Evolutionary conservation across 2,329 filamentous ascomycete genomes (phyloP), one percentile per base, ranked within the genome.

Genomic region (Lasiodiplodia theobromae): DNA sequence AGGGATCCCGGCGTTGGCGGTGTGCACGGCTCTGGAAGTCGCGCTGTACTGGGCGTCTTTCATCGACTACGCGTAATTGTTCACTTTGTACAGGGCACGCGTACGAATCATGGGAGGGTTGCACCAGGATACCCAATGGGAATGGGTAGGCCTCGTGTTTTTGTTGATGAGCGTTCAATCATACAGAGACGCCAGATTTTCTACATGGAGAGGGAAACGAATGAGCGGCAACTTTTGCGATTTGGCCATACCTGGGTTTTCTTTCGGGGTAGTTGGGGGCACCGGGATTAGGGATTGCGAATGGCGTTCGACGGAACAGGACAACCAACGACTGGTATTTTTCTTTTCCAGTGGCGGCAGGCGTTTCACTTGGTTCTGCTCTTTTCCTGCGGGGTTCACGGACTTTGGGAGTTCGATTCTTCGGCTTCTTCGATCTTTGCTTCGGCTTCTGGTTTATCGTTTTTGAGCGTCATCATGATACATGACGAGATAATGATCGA

Each of bases 381-480:
- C 40, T 37, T 51, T 31, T 63, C 16, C 58, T 63, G 40, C 58
- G 18, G 58, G 25, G 18, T 63, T 28, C 11, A 63, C 31, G 58
- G 58, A 25, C 40, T 37, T 44, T 18, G 38, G 58, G 58, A 60
- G 58, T 37, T 63, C 18, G 40, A 21, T 18, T 44, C 40, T 21
- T 34, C 23, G 58, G 40, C 40, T 51, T 51, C 40, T 63, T 62
- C 57, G 14, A 49, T 62, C 57, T 62, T 62, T 25, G 16, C 40
- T 44, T 49, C 47, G 49, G 31, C n/a, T 65, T 12, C 31, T 53
- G 62, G 40, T 25, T 65, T 40, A 53, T 65, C 25, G 28, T 31
- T 65, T 65, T 65, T 18, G 28, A 54, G 62, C 62, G 62, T 65
- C 62, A 65, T 65, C 49, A 65, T 31, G 62, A 54, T 64, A 65